A percentile compares a stretch with the other conserved stretches of the same genome.
Conservation (phyloP, 768 basidiomycete genomes). For the Hysterangium stoloniferum region DNA sequence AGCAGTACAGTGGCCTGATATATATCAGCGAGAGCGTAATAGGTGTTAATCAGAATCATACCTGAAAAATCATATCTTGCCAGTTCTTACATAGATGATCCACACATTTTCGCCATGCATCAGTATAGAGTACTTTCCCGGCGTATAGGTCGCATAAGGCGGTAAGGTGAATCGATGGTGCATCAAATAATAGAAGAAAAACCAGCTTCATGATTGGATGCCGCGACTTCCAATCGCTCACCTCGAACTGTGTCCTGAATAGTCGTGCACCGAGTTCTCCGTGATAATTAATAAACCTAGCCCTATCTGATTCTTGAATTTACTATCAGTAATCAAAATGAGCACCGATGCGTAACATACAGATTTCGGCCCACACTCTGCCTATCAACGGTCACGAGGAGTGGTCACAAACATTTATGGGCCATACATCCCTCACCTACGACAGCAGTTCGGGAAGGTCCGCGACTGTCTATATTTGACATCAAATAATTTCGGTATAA, state of each 20-base stretch:
- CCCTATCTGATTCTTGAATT: neutral
- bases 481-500: neutral
- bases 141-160: neutral
- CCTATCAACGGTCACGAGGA: neutral
- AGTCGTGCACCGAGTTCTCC: neutral
- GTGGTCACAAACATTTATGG: neutral
- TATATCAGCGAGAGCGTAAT: neutral
- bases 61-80: conserved; percentile 4
- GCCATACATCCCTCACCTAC: too few relatives aligned
- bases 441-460: too few relatives aligned
- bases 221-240: neutral
- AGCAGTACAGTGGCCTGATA: conserved; percentile 1
- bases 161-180: neutral
- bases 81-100: neutral
- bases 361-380: neutral
- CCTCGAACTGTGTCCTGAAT: neutral
- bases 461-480: neutral
- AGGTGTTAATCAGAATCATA: neutral
- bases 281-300: neutral
- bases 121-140: neutral
- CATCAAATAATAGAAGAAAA: conserved; percentile 2
- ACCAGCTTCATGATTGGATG: neutral
- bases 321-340: neutral
- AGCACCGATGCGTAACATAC: neutral
- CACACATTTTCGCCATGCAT: conserved; percentile 1